Conservation (phyloP, 208 protist species). For the Crithidia brevicula region DNA sequence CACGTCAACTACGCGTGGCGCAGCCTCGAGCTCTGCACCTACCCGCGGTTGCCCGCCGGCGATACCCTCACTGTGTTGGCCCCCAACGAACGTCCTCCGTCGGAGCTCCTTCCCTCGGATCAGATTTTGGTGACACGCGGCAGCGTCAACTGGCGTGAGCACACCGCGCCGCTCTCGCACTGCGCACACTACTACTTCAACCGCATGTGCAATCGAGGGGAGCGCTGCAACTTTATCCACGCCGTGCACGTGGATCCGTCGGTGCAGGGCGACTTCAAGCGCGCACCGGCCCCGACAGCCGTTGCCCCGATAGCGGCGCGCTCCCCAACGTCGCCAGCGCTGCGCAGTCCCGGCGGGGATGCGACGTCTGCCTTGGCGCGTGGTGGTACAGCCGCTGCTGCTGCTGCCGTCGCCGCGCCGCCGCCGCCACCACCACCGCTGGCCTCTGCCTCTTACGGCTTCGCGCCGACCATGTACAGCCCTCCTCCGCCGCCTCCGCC, state of each 20-base stretch:
- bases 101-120: conserved; percentile 54
- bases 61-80: conserved; percentile 54
- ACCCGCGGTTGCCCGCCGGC: conserved; percentile 60
- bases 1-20: conserved; percentile 88
- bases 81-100: conserved; percentile 63
- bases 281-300: conserved; percentile 48
- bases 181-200: conserved; percentile 91
- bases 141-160: conserved; percentile 40
- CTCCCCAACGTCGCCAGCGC: neutral
- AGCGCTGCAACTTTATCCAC: conserved; percentile 83
- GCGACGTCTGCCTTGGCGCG: neutral
- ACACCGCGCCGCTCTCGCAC: conserved; percentile 59
- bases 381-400: neutral
- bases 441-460: conserved; percentile 16
- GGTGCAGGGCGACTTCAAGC: conserved; percentile 66
- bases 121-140: conserved; percentile 69
- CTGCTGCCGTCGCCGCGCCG: neutral
- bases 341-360: neutral
- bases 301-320: conserved; percentile 30
- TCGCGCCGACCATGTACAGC: conserved; percentile 8
- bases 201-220: conserved; percentile 81
- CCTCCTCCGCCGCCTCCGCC: conserved; percentile 9
- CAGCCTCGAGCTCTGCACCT: conserved; percentile 50
- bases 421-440: conserved; percentile 6
- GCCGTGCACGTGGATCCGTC: conserved; percentile 73